phyloP scores from a whole-genome alignment of 1,139 yeast genomes.

The Pichia cactophila region DNA sequence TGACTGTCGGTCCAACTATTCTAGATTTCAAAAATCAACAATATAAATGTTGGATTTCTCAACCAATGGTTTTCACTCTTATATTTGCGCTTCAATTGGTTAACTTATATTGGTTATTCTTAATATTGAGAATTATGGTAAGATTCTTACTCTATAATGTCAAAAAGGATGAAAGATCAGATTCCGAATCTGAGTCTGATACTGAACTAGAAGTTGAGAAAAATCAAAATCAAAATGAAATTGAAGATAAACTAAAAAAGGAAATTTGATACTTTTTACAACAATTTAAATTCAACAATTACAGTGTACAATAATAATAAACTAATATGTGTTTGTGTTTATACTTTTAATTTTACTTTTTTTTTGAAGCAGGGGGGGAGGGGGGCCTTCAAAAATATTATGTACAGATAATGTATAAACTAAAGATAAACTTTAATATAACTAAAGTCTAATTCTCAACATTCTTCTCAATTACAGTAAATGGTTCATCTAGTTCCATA shows the following conservation, averaged over 20 bases:
- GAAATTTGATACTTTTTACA: constrained; percentile 17
- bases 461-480: constrained; percentile 6
- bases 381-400: not conserved
- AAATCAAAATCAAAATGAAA: too few species aligned
- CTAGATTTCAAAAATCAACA: constrained; percentile 89
- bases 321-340: not conserved
- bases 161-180: constrained; percentile 82
- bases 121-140: constrained; percentile 70
- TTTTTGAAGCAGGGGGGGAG: too few species aligned
- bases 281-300: not conserved
- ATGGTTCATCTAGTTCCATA: constrained; percentile 14
- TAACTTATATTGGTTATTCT: constrained; percentile 78
- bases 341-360: not conserved
- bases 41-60: constrained; percentile 93
- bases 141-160: constrained; percentile 50
- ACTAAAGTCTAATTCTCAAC: not conserved
- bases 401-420: not conserved
- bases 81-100: constrained; percentile 77
- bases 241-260: constrained; percentile 12
- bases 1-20: constrained; percentile 71
- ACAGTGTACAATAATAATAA: not conserved
- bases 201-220: constrained; percentile 28
- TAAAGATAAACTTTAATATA: too few species aligned
- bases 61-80: constrained; percentile 74
- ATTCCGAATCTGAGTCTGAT: constrained; percentile 61